Base-by-base conservation (phyloP, 192 early-diverging fungal species). In the Rhizophagus clarus region DNA sequence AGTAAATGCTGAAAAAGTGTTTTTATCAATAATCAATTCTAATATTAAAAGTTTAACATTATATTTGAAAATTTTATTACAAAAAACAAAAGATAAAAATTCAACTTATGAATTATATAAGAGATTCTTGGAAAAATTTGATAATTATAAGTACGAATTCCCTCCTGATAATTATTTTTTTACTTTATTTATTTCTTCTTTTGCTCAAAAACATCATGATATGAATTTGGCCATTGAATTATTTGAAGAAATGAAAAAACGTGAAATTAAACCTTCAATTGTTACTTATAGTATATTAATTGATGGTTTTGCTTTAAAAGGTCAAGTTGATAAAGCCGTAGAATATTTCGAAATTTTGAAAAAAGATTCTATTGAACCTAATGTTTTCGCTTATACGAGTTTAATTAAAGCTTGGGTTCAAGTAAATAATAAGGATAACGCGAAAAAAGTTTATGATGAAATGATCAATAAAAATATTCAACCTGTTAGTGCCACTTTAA, bases 401-500 rank as follows among this genome's bases (percentile, higher is more conserved):
- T 42, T 83, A 5, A 82, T 85, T 51, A 81, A 80, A 72, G 84
- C 82, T 6, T 87, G 84, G 84, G 82, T 76, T 32, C 80, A 85
- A 70, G 74, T 77, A n/a, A 32, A 71, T 14, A 79, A 74, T 26
- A 79, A 70, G 67, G 79, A 81, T 28, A 79, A 79, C 29, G 79
- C 81, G 17, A 28, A 80, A 24, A 26, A 72, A 14, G 72, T 85
- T 63, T 85, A 83, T 60, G 56, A 87, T 24, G 76, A 80, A 12
- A 87, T 87, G 86, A 15, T 64, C 17, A 32, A 12, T 37, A 14
- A 29, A 24, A 49, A 68, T 17, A 60, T 79, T 24, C 20, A 63
- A 61, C 77, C 77, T 71, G 32, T 32, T 71, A 66, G 60, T 47
- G 75, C 37, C 14, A 77, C 75, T 12, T 77, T 66, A 47, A 32